Conservation (phyloP, 2,329 filamentous ascomycete species). For the Cladosporium sp. region DNA sequence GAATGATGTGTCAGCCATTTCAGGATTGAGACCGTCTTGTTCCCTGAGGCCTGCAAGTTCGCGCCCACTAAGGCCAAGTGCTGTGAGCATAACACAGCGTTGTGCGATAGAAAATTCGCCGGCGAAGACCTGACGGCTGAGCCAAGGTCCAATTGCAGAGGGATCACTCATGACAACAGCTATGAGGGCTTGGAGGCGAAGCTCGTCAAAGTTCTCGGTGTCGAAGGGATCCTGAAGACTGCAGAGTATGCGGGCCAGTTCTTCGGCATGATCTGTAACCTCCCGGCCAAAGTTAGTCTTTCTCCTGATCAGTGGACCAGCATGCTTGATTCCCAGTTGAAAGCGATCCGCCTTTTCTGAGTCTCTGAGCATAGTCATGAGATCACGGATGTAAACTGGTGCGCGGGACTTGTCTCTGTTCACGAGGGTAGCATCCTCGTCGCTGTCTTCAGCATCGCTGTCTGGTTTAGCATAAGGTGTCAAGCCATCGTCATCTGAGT, state of each 20-base stretch:
- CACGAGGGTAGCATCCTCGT: slow-evolving; percentile 85
- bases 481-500: slow-evolving; percentile 54
- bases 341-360: slow-evolving; percentile 82
- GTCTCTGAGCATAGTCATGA: slow-evolving; percentile 74
- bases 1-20: slow-evolving; percentile 48
- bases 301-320: slow-evolving; percentile 74
- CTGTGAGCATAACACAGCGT: slow-evolving; percentile 73
- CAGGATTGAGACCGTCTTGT: slow-evolving; percentile 44
- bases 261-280: slow-evolving; percentile 76
- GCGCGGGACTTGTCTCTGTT: slow-evolving; percentile 76
- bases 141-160: slow-evolving; percentile 74
- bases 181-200: slow-evolving; percentile 75
- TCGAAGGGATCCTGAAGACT: slow-evolving; percentile 84
- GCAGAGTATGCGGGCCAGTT: slow-evolving; percentile 71
- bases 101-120: slow-evolving; percentile 89
- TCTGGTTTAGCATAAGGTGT: slow-evolving; percentile 79
- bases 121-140: slow-evolving; percentile 79
- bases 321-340: slow-evolving; percentile 70
- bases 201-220: slow-evolving; percentile 69
- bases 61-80: slow-evolving; percentile 74
- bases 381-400: slow-evolving; percentile 86
- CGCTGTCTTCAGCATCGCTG: slow-evolving; percentile 84
- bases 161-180: slow-evolving; percentile 75
- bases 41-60: slow-evolving; percentile 76
- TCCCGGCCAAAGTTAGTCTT: slow-evolving; percentile 88